Evolutionary conservation across 139 green algal genomes (phyloP).

Genomic region (Chloropicon primus): DNA sequence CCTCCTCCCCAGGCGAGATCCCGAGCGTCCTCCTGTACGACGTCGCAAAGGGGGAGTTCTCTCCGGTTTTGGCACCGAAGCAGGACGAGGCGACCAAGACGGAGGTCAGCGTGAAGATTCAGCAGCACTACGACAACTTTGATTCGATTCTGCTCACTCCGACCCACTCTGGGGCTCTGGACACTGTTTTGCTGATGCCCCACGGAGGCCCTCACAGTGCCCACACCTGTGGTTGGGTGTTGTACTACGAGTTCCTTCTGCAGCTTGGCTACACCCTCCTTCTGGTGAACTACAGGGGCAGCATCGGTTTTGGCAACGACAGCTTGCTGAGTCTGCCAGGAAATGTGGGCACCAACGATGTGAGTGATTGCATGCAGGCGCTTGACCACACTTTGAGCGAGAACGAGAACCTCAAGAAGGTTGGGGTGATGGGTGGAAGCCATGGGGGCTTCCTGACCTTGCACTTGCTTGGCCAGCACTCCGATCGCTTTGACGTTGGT

Average conservation of each 20-base stretch:
- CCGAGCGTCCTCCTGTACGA: not conserved
- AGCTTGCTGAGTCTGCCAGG: not conserved
- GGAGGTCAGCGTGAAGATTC: not conserved
- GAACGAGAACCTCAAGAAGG: conserved; percentile 25
- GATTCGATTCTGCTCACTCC: not conserved
- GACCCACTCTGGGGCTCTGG: too few species aligned
- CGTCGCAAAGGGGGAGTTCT: not conserved
- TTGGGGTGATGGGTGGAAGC: conserved; percentile 64
- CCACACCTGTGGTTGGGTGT: conserved; percentile 43
- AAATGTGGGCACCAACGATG: conserved; percentile 52
- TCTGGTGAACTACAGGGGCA: conserved; percentile 25
- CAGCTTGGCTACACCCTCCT: conserved; percentile 52
- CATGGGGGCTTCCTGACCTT: conserved; percentile 82
- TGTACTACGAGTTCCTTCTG: conserved; percentile 46
- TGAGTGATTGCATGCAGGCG: conserved; percentile 69
- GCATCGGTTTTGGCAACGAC: not conserved
- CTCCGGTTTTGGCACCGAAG: not conserved
- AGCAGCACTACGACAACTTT: not conserved
- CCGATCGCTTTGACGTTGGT: conserved; percentile 30
- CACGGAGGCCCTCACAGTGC: conserved; percentile 80
- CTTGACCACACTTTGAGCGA: conserved; percentile 36
- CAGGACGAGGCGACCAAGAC: not conserved
- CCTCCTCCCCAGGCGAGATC: not conserved
- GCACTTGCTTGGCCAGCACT: conserved; percentile 71
- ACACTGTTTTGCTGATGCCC: conserved; percentile 36